phyloP scores from a whole-genome alignment of 2,329 filamentous ascomycete species.

The Tolypocladium pustulatum region DNA sequence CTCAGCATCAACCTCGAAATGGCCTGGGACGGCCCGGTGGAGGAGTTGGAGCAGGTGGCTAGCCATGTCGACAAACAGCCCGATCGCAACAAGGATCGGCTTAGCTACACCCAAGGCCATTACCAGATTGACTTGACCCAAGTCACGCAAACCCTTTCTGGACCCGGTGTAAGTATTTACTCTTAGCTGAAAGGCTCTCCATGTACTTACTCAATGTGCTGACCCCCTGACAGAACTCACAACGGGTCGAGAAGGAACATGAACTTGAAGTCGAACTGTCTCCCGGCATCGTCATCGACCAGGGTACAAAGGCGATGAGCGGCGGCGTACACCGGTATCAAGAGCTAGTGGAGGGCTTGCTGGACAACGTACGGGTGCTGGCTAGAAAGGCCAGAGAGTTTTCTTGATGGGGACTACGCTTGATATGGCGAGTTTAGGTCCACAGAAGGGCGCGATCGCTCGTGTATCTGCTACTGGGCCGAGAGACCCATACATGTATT shows the following conservation, averaged over 20 bases:
- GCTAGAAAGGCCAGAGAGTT: slow-evolving; percentile 32
- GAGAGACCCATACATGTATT: neutral
- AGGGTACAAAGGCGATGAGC: slow-evolving; percentile 46
- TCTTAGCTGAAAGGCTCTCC: slow-evolving; percentile 1
- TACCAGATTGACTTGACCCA: slow-evolving; percentile 93
- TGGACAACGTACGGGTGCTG: slow-evolving; percentile 61
- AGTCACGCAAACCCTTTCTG: slow-evolving; percentile 47
- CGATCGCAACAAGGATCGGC: slow-evolving; percentile 75
- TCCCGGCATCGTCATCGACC: slow-evolving; percentile 51
- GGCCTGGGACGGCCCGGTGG: slow-evolving; percentile 62
- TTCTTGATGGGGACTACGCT: neutral
- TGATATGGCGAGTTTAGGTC: neutral
- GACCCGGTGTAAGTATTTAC: slow-evolving; percentile 22
- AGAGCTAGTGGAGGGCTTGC: slow-evolving; percentile 59
- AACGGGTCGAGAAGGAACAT: slow-evolving; percentile 53
- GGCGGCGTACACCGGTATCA: slow-evolving; percentile 50
- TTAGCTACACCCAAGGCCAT: slow-evolving; percentile 80
- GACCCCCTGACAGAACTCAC: slow-evolving; percentile 21
- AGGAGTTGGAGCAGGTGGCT: slow-evolving; percentile 37
- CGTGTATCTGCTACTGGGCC: neutral
- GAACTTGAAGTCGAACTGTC: slow-evolving; percentile 73
- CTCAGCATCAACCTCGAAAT: slow-evolving; percentile 94
- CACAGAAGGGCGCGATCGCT: neutral
- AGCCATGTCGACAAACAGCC: slow-evolving; percentile 29
- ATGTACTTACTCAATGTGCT: neutral